Evolutionary conservation across 495 filamentous ascomycete genomes (phyloP), one percentile per base, ranked within the genome.

Genomic region (Penicillium egyptiacum): DNA sequence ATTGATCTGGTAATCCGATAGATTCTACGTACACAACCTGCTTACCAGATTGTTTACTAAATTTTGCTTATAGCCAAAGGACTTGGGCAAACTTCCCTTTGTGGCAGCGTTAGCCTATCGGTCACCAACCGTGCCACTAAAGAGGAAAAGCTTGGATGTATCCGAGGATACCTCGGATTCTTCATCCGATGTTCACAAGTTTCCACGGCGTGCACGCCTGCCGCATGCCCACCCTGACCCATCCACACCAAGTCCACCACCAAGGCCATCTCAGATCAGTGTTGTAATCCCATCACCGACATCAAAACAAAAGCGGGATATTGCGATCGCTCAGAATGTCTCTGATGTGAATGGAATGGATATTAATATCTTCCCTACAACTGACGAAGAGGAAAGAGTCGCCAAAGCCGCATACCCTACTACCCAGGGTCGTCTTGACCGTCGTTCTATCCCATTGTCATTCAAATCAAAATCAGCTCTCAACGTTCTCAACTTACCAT

Each of bases 271-370:
- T 12, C 26, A 53, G 17, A 19, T 65, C 25, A 63, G 53, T 4
- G 67, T 72, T 11, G 62, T 72, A 4, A 47, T 72, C 11, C 67
- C 70, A 1, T 64, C 70, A 11, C 63, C 67, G 11, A 67, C 70
- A 9, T 42, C 42, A 8, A 50, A 56, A 9, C 55, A 64, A 33
- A 61, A 46, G 37, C 48, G 43, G 1, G 55, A 65, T 19, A 60
- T 64, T 20, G 30, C 31, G 9, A 16, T 55, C 4, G 20, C 31
- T 2, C 2, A 3, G 8, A 1, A 14, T 4, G 26, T 19, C 7
- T 5, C 35, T 9, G 19, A 48, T 2, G n/a, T 59, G 1, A 63
- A 58, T 2, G 71, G 66, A 0, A 44, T 70, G 9, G 66, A 60
- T 0, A 47, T 69, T 12, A 23, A 43, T 8, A 59, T 53, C 16